phyloP scores from a whole-genome alignment of 768 basidiomycete species.

The Lentinula raphanica region DNA sequence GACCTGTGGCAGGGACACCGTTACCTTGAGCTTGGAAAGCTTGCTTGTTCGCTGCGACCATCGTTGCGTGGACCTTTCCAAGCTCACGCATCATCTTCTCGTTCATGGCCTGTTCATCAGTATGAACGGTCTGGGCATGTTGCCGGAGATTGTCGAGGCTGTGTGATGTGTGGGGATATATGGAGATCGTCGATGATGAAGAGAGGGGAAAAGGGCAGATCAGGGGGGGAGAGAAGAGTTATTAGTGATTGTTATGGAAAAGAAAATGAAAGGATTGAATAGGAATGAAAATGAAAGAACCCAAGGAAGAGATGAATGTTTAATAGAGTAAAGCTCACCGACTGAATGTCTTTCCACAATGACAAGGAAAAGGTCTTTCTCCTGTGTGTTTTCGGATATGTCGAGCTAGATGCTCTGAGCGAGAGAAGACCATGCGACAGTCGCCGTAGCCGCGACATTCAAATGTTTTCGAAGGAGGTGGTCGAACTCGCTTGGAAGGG shows the following conservation, averaged over 20 bases:
- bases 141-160: constrained; percentile 95
- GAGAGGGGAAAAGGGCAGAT: not conserved
- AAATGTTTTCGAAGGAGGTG: constrained; percentile 89
- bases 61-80: constrained; percentile 74
- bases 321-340: not conserved
- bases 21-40: constrained; percentile 12
- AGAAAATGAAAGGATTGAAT: not conserved
- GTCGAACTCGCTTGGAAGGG: constrained; percentile 60
- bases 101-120: constrained; percentile 85
- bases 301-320: not conserved
- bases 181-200: not conserved
- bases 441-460: constrained; percentile 93
- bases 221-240: no score
- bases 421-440: constrained; percentile 85
- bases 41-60: constrained; percentile 54
- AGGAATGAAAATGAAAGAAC: constrained; percentile 48
- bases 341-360: constrained; percentile 74
- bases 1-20: not conserved
- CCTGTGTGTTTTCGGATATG: constrained; percentile 88
- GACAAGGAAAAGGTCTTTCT: constrained; percentile 95
- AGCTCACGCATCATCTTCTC: constrained; percentile 90
- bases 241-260: not conserved
- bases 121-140: constrained; percentile 94
- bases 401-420: constrained; percentile 7
- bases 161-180: not conserved